Evolutionary conservation across 2,329 filamentous ascomycete species (phyloP), one percentile per base, ranked within the genome.

Genomic region (Alternaria metachromatica): DNA sequence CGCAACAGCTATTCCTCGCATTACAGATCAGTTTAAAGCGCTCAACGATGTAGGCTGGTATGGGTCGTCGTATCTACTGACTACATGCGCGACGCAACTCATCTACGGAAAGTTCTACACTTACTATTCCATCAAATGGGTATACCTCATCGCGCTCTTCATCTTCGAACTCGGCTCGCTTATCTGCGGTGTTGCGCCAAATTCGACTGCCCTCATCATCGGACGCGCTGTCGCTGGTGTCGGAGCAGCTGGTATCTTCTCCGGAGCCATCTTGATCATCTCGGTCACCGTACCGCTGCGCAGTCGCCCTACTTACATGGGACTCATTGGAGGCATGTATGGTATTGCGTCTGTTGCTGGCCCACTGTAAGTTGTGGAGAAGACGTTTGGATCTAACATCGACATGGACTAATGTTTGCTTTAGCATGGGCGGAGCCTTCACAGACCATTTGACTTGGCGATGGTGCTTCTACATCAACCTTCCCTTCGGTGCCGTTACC

Each of bases 101-200:
- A 75, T 79, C 64, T 80, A 77, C 67, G 78, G 78, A 51, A 80
- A 80, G 60, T 77, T 84, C 56, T 84, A 84, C 72, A 83, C 82
- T 28, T 84, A 80, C 74, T 84, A 82, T 68, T 76, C 72, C 13
- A 80, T 80, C 71, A 86, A 86, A 72, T 83, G 79, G 78, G 74
- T 83, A 46, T 85, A 81, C 70, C 65, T 86, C 9, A 64, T 65
- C 15, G 81, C 82, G 1, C 76, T 86, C 23, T 67, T 78, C 63
- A 81, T 85, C 71, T 87, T 87, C 72, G 84, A 86, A 69, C 60
- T 86, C 55, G 85, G 85, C 18, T 84, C 82, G n/a, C 76, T 84
- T 12, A 77, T 87, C 58, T 87, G 85, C 63, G 85, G 82, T 67
- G 79, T 82, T 26, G 84, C 85, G 8, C 84, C 84, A 12, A 84